Evolutionary conservation across 106 monocot genomes (phyloP).

Genomic region (Acanthochlamys bracteata): DNA sequence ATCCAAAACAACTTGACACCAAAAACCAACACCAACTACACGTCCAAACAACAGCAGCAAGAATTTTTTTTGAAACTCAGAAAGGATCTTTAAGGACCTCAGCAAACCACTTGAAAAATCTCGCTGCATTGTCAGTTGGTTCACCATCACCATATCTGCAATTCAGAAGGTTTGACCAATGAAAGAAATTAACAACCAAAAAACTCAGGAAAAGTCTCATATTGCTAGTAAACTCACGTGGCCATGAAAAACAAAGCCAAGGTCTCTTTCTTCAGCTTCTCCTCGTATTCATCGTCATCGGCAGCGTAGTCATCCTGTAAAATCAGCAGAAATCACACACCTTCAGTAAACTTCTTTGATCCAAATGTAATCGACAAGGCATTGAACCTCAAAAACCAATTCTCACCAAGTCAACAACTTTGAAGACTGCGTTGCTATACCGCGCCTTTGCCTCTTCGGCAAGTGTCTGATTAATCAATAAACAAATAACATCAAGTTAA

Average conservation of each 20-base stretch:
- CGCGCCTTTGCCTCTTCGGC: constrained; percentile 37
- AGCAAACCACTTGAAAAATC: constrained; percentile 94
- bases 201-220: background rate
- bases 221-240: constrained; percentile 42
- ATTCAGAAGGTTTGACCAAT: background rate
- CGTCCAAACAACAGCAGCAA: too few species aligned
- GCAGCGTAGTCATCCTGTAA: constrained; percentile 80
- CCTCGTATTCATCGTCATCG: constrained; percentile 87
- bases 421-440: constrained; percentile 32
- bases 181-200: background rate
- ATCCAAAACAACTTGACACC: background rate
- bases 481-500: constrained; percentile 3
- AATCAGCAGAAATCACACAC: background rate
- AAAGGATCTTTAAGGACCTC: constrained; percentile 32
- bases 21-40: background rate
- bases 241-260: constrained; percentile 78
- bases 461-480: constrained; percentile 12
- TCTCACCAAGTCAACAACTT: constrained; percentile 25
- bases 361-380: too few species aligned
- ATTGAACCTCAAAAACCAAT: background rate
- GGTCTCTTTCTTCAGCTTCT: constrained; percentile 82
- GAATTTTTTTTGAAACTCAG: background rate
- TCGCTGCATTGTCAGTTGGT: constrained; percentile 95
- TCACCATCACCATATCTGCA: constrained; percentile 95
- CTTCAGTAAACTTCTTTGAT: too few species aligned